Percentiles rank a stretch among this genome's conserved stretches.
Conservation (phyloP, 2,329 filamentous ascomycete species). For the Diaporthe batatas region DNA sequence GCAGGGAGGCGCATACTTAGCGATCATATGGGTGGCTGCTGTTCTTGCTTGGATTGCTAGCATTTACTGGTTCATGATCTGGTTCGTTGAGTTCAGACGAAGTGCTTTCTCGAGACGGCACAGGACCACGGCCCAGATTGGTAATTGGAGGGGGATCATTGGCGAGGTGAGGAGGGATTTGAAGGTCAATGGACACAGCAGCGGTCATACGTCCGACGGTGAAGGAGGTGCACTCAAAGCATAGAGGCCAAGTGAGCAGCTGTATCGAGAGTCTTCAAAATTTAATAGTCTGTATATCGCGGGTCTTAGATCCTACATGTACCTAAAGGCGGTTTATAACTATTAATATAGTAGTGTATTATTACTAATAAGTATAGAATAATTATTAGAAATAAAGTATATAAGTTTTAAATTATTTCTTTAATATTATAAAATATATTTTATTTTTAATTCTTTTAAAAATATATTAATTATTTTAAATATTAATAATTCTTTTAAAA, state of each 20-base stretch:
- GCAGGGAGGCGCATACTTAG: constrained; percentile 42
- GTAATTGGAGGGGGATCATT: constrained; percentile 46
- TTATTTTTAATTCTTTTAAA: background rate
- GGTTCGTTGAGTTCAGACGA: constrained; percentile 46
- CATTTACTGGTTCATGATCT: constrained; percentile 45
- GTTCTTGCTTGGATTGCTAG: constrained; percentile 38
- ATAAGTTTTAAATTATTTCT: too few relatives aligned
- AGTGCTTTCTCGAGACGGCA: constrained; percentile 44
- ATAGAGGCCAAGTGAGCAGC: background rate
- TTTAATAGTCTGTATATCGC: too few relatives aligned
- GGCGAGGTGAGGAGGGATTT: constrained; percentile 44
- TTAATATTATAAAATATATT: too few relatives aligned
- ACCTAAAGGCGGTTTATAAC: too few relatives aligned
- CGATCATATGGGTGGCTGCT: constrained; percentile 44
- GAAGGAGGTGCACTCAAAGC: background rate
- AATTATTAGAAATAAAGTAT: too few relatives aligned
- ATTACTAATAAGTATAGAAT: too few relatives aligned
- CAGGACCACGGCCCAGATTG: constrained; percentile 43
- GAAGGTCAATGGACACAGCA: constrained; percentile 33
- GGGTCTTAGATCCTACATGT: too few relatives aligned
- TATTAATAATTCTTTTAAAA: too few relatives aligned
- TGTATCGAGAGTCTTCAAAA: background rate
- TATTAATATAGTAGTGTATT: too few relatives aligned
- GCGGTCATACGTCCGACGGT: background rate
- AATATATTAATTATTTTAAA: too few relatives aligned